Conservation (phyloP, 2,329 filamentous ascomycete species). For the Seiridium unicorne region DNA sequence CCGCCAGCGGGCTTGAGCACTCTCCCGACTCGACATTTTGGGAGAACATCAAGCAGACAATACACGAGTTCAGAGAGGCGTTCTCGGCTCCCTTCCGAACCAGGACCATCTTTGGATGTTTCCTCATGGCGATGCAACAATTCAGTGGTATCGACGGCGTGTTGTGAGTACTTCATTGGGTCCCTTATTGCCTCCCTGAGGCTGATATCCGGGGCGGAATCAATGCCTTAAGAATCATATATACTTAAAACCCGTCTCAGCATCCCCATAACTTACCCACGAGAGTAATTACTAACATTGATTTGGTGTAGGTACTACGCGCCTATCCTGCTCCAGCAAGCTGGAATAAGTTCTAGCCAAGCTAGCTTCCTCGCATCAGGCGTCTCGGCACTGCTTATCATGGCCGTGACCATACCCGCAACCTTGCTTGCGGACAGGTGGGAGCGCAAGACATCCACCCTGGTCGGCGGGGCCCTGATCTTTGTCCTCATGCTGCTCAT, state of each 20-base stretch:
- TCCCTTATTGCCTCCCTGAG: no score
- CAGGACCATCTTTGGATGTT: conserved; percentile 51
- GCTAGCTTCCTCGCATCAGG: conserved; percentile 23
- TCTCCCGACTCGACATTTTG: conserved; percentile 25
- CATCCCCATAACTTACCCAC: no score
- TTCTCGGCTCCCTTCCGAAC: conserved; percentile 37
- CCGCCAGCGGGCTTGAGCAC: conserved; percentile 17
- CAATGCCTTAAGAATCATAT: no score
- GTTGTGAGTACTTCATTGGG: conserved; percentile 22
- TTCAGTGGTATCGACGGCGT: conserved; percentile 61
- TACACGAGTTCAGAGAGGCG: conserved; percentile 28
- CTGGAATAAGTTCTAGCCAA: conserved; percentile 49
- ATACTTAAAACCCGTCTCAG: no score
- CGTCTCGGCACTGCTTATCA: conserved; percentile 23
- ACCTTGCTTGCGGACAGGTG: conserved; percentile 54
- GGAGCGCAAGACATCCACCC: conserved; percentile 51
- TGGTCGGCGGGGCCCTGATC: conserved; percentile 51
- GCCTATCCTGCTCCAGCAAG: conserved; percentile 57
- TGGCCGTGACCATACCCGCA: conserved; percentile 30
- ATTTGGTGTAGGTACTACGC: conserved; percentile 46
- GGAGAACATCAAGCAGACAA: conserved; percentile 24
- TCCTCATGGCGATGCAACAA: conserved; percentile 55
- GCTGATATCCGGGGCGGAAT: no score
- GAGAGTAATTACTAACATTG: no score
- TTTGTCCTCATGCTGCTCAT: conserved; percentile 52